Conservation (phyloP, 805 yeast species). For the Zygosaccharomyces rouxii region DNA sequence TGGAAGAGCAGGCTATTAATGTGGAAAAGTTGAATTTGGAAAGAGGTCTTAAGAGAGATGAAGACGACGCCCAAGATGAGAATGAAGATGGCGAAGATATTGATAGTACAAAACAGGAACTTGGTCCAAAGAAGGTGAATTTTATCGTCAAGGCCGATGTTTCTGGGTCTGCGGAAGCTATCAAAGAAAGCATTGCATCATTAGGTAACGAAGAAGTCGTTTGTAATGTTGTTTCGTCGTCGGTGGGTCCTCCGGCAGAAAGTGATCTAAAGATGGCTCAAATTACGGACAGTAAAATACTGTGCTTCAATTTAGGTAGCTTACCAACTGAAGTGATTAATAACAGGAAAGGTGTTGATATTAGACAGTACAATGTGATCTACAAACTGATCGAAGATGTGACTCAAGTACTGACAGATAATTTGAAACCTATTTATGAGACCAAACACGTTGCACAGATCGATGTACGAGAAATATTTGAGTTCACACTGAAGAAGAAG, state of each 20-base stretch:
- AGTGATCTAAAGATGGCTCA: constrained; percentile 64
- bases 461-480: constrained; percentile 66
- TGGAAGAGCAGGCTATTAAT: constrained; percentile 56
- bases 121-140: constrained; percentile 38
- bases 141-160: constrained; percentile 88
- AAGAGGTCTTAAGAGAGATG: constrained; percentile 49
- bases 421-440: constrained; percentile 63
- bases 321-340: constrained; percentile 58
- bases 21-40: constrained; percentile 68
- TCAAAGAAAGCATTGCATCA: constrained; percentile 69
- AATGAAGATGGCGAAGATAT: constrained; percentile 32
- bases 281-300: constrained; percentile 63
- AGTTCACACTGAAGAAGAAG: constrained; percentile 56
- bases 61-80: constrained; percentile 45
- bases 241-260: constrained; percentile 74
- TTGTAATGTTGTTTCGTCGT: constrained; percentile 62
- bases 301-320: constrained; percentile 68
- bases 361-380: constrained; percentile 71
- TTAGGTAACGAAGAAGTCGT: constrained; percentile 86
- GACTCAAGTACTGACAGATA: constrained; percentile 53
- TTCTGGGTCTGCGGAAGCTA: constrained; percentile 92
- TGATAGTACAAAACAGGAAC: constrained; percentile 22
- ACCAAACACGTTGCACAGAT: constrained; percentile 62
- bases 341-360: constrained; percentile 52
- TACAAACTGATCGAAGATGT: constrained; percentile 86